Base-by-base conservation (phyloP, 2,329 filamentous ascomycete genomes). In the Dactylellina haptotyla region DNA sequence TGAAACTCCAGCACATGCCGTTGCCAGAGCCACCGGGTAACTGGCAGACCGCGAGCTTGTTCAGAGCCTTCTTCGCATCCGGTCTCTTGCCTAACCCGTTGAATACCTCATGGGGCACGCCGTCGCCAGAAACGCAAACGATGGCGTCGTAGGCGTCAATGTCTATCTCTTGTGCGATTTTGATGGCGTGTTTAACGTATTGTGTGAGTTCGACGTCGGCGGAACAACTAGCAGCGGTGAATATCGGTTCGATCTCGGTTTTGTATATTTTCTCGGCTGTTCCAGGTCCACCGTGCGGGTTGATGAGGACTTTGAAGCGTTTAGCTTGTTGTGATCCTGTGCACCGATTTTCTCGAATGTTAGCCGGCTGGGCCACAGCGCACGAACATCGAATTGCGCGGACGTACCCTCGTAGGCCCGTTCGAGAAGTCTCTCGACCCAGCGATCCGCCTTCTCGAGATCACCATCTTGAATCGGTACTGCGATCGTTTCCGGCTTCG, bases 1-100 rank as follows among this genome's bases (percentile, higher is more conserved):
- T 92, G 50, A 96, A 82, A 80, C 97, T 98, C 83, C 90, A 89
- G 75, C 91, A 91, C 88, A 98, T 90, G 20, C 92, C 95, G 80
- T 99, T 99, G 4, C 95, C 95, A 54, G 91, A 95, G 12, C 95
- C 95, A 79, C 93, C 96, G 0, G 95, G 95, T 34, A 99, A 85
- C 79, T 97, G 92, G 20, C 89, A 89, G 1, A 99, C 88, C 0
- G 95, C 91, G 12, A 98, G 82, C 78, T 89, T 90, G 20, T 84
- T 83, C 72, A 99, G 82, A 0, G 94, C 95, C 63, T 85, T 85
- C 30, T 85, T 84, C 18, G 93, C 93, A 81, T 97, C 91, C 3
- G 85, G 79, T 39, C 92, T 88, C 81, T 88, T 89, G 12, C 87
- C 93, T 30, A 99, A 83, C 0, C 95, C 95, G 79, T 99, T 98